Conservation (phyloP, 1,139 yeast genomes). For the Candida sanyaensis region DNA sequence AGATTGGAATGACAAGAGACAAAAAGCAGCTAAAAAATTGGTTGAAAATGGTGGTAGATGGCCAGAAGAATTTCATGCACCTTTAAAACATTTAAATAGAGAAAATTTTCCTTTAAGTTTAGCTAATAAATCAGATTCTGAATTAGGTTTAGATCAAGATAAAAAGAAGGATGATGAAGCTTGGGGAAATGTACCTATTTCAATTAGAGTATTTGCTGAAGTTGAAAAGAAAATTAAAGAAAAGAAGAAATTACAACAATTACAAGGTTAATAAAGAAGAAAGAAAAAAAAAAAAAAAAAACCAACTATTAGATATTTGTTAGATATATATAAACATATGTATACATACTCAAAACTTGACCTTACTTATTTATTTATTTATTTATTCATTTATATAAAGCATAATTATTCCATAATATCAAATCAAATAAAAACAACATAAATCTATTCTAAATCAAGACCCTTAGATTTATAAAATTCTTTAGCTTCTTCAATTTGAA, state of each 20-base stretch:
- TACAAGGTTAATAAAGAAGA: conserved; percentile 67
- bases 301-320: not conserved
- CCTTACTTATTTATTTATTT: conserved; percentile 3
- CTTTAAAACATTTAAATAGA: conserved; percentile 35
- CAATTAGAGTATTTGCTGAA: conserved; percentile 80
- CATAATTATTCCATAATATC: conserved; percentile 8
- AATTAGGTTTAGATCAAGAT: conserved; percentile 10
- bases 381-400: conserved; percentile 11
- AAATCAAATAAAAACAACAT: not conserved
- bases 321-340: conserved; percentile 6
- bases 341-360: not conserved
- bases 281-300: too few relatives aligned
- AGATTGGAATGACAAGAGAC: conserved; percentile 70
- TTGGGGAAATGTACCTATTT: conserved; percentile 74
- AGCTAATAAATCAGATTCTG: conserved; percentile 26
- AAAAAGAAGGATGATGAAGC: conserved; percentile 26
- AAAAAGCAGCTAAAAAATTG: conserved; percentile 60
- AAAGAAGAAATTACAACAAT: conserved; percentile 18
- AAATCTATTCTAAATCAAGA: conserved; percentile 47
- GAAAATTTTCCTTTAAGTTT: conserved; percentile 37
- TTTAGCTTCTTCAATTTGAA: conserved; percentile 69
- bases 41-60: conserved; percentile 57
- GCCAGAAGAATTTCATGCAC: conserved; percentile 84
- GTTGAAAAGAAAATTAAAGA: conserved; percentile 68
- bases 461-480: conserved; percentile 59